Percentiles rank a stretch among this genome's conserved stretches.
Conservation (phyloP, 495 filamentous ascomycete genomes). For the Hypoxylon perforatum region DNA sequence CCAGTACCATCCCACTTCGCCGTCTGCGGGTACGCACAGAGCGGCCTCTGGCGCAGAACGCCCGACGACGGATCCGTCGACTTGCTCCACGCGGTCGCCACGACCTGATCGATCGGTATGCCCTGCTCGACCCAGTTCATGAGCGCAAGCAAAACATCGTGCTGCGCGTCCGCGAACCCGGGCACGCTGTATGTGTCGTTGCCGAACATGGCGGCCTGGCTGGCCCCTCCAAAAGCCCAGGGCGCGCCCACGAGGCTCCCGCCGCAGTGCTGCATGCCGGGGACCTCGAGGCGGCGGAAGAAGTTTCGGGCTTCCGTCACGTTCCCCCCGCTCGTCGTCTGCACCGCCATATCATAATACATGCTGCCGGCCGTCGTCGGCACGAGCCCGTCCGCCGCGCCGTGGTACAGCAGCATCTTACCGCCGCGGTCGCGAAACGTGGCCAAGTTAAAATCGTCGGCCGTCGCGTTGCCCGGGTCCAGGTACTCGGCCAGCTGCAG, state of each 20-base stretch:
- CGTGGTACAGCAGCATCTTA: constrained; percentile 68
- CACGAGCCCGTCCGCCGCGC: constrained; percentile 61
- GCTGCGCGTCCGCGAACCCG: constrained; percentile 56
- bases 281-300: constrained; percentile 53
- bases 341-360: constrained; percentile 59
- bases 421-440: constrained; percentile 60
- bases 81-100: constrained; percentile 55
- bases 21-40: constrained; percentile 53
- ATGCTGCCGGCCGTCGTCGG: constrained; percentile 52
- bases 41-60: constrained; percentile 48
- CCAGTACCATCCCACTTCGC: constrained; percentile 40
- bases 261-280: constrained; percentile 55
- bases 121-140: constrained; percentile 61
- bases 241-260: constrained; percentile 46
- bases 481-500: constrained; percentile 50
- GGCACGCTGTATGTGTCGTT: constrained; percentile 48
- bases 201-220: constrained; percentile 41
- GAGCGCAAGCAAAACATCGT: constrained; percentile 59
- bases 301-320: constrained; percentile 40
- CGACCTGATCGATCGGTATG: constrained; percentile 42
- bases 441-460: constrained; percentile 60
- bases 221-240: constrained; percentile 52
- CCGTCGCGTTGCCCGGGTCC: constrained; percentile 60
- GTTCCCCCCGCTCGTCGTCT: constrained; percentile 46
- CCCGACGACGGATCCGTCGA: constrained; percentile 39